Base-by-base conservation (phyloP, 495 filamentous ascomycete species). In the Glutinoglossum americanum region DNA sequence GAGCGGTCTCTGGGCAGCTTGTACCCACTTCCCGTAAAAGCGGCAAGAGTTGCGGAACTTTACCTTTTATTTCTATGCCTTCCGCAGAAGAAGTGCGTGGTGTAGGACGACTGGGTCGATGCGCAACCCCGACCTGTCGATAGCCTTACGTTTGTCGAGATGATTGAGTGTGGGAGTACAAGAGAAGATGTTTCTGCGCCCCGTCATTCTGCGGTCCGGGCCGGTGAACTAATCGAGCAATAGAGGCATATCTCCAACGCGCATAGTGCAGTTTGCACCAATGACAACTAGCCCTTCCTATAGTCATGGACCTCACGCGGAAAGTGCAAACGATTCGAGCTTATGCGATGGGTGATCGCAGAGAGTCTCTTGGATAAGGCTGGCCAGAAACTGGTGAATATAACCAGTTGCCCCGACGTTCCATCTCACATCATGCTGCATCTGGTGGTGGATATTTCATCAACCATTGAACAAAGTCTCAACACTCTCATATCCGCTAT, bases 351-450 rank as follows among this genome's bases (percentile, higher is more conserved):
- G 30, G 11, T 53, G 49, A 5, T 15, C n/a, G 15, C 49, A 30
- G 26, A 30, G 49, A 30, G 26, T 30, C 26, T 13, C 26, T 28
- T 53, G 13, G 30, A 53, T 28, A 28, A 30, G 49, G 49, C 49
- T 53, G 49, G 49, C 49, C 49, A 30, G 49, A 53, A 53, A 53
- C 30, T 53, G 15, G 49, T 51, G 47, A 48, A 53, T 53, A 53
- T 53, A 53, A 28, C 47, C 19, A 57, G 55, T 51, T 58, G 21
- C 56, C 25, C 21, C 56, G 56, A 58, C 26, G 41, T 17, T 33
- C 56, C 56, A 45, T 51, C 56, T 58, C 41, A 49, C 41, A 9
- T 58, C 32, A 58, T 49, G 41, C 41, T 49, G 44, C 39, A 58
- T 33, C 37, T 58, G 19, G 48, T 21, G 48, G 56, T 58, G 56